Percentiles rank a stretch among this genome's conserved stretches.
Evolutionary conservation across 2,329 filamentous ascomycete species (phyloP).

Genomic region (Monosporascus sp.): DNA sequence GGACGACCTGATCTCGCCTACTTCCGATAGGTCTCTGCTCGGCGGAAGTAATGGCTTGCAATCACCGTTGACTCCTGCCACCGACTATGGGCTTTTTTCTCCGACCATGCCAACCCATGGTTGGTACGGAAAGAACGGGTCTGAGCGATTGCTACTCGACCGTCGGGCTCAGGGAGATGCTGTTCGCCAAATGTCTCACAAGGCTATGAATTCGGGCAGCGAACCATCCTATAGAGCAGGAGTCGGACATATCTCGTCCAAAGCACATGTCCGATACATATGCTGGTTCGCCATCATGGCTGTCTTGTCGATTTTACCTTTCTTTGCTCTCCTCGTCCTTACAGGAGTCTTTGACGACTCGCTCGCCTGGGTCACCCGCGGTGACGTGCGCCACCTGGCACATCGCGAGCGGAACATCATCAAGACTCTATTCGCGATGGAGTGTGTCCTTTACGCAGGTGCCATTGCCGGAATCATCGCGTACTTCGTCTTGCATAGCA

Average conservation of each 20-base stretch:
- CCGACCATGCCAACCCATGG: not conserved
- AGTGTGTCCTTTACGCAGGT: constrained; percentile 13
- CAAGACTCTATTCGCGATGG: constrained; percentile 11
- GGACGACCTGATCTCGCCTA: not conserved
- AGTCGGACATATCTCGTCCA: constrained; percentile 15
- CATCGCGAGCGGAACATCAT: constrained; percentile 32
- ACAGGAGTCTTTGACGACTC: constrained; percentile 39
- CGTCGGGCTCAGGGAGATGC: not conserved
- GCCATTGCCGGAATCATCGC: constrained; percentile 12
- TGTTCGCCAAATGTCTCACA: not conserved
- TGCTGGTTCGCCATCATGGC: constrained; percentile 35
- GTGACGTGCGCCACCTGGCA: constrained; percentile 37
- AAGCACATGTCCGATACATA: constrained; percentile 26
- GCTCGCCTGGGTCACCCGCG: constrained; percentile 44
- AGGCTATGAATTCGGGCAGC: not conserved
- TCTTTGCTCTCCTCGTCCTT: constrained; percentile 40
- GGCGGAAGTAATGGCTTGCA: not conserved
- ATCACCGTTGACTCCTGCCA: not conserved
- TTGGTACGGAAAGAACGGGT: not conserved
- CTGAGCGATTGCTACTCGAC: not conserved
- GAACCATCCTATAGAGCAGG: constrained; percentile 1
- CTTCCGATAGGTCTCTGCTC: not conserved
- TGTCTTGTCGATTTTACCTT: constrained; percentile 39
- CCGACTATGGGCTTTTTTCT: not conserved
- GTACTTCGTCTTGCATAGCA: constrained; percentile 13